Conservation (phyloP, 83 land plant species). For the Picea abies region DNA sequence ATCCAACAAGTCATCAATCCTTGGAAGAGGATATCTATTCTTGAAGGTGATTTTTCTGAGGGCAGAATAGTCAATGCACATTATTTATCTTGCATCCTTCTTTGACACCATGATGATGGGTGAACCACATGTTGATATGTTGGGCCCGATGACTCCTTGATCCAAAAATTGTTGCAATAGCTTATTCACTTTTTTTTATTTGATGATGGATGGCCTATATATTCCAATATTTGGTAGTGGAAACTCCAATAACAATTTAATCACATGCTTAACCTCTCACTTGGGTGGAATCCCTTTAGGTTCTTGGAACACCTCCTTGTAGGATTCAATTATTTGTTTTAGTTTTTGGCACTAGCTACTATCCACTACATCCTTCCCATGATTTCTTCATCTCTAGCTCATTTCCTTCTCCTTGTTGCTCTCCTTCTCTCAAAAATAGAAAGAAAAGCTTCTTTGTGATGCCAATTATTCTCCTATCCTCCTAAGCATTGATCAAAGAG, state of each 20-base stretch:
- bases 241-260: rapidly evolving
- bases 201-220: rapidly evolving
- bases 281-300: background rate
- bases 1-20: background rate
- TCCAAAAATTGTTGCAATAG: background rate
- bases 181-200: background rate
- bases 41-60: background rate
- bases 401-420: background rate
- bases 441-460: background rate
- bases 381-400: no score
- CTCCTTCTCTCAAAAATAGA: background rate
- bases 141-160: background rate
- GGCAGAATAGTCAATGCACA: background rate
- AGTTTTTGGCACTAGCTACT: rapidly evolving
- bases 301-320: background rate
- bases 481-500: background rate
- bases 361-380: background rate
- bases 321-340: background rate
- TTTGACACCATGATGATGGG: background rate
- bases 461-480: rapidly evolving
- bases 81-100: background rate
- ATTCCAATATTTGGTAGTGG: background rate
- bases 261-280: background rate
- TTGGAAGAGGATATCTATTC: background rate
- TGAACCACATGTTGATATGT: background rate